Evolutionary conservation across 345 rosid genomes (phyloP), one percentile per base, ranked within the genome.

Genomic region (Gossypium thurberi): DNA sequence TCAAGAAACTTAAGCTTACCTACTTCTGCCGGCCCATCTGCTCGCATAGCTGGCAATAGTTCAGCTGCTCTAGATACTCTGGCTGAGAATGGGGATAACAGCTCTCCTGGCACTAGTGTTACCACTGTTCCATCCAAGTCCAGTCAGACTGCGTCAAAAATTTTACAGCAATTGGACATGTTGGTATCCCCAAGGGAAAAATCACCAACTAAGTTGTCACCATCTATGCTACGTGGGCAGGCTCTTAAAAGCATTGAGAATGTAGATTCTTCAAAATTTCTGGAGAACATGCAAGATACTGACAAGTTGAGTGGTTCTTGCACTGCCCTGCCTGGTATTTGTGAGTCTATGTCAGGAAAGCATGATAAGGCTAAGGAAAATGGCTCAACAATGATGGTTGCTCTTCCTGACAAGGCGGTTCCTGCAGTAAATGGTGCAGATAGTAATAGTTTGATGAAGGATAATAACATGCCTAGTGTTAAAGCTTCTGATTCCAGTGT

Each of bases 241-340:
- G 96, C 99, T 77, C 91, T 90, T 68, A 92, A 82, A 80, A 95
- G 96, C 78, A 77, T 95, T 42, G 91, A 90, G 74, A 87, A 82
- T 81, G 81, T 80, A 58, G 91, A 90, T 77, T 81, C 89, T 26
- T 79, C 88, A 6, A 86, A 84, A 67, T 72, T 83, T 58, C 47
- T 81, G 69, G 93, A 85, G 78, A 70, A 67, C 70, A 79, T 67
- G 72, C 84, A 79, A 40, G 91, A 79, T 81, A 76, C 65, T 65
- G 77, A 73, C 44, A 65, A 80, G 76, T 37, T 48, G 63, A 74
- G 78, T 78, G 79, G 69, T 72, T 66, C 60, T 42, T 60, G 25
- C 42, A 75, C 74, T 47, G 65, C 46, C 13, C 48, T 65, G 43
- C 78, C 77, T 67, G 79, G 80, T 70, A 20, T 70, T 8, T 80